Evolutionary conservation across 805 yeast species (phyloP), one percentile per base, ranked within the genome.

Genomic region (Yamadazyma paraphyllophila): DNA sequence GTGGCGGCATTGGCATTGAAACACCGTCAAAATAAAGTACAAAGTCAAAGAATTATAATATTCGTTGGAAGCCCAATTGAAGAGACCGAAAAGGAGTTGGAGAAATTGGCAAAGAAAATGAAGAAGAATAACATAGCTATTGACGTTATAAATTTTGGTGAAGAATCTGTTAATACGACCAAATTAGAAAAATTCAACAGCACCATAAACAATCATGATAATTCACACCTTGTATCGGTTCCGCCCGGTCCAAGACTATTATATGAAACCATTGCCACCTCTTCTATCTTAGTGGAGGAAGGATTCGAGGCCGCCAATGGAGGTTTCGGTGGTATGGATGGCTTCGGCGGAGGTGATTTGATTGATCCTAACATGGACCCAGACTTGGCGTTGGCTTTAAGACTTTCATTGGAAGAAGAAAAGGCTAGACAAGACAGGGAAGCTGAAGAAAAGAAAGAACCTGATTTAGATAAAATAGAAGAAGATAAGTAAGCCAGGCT

Each of bases 361-460:
- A 61, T 71, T 33, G 98, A 92, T 66, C 92, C 96, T 27, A 82
- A 83, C 54, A 85, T 89, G 82, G 99, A 94, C 59, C 98, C 98
- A 27, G 99, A 94, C 67, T 79, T 94, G 61, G 99, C 98, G 0
- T 76, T 94, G 74, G 99, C 98, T 1, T 78, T 94, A 59, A 82
- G 98, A 62, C 74, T 94, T 65, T 92, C 98, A 0, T 74, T 94
- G 59, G 98, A 94, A 61, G 99, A 94, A 61, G 98, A 92, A 63
- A 87, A 85, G 57, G 84, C 88, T 42, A 82, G 98, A 70, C 97
- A 89, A 61, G 96, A 88, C 53, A 78, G 91, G 61, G 83, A 81
- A 55, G 74, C 80, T 27, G 63, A 63, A 2, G 74, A 69, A 32
- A 57, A 59, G 47, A 58, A 61, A 12, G 59, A 47, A 10, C 32